Evolutionary conservation across 495 filamentous ascomycete genomes (phyloP).

Genomic region (Neurospora sp.): DNA sequence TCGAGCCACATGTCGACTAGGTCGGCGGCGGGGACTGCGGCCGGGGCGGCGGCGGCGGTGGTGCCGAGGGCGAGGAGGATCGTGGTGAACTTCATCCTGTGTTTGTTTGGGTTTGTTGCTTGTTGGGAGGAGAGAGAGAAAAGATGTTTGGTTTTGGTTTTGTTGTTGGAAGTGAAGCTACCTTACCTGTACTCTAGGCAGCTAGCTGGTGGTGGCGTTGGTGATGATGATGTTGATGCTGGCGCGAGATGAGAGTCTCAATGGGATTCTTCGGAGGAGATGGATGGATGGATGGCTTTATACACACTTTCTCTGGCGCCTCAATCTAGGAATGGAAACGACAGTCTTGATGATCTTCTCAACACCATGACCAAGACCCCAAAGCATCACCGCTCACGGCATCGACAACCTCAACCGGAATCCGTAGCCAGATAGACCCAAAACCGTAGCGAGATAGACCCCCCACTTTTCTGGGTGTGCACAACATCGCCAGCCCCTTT

Average conservation of each 20-base stretch:
- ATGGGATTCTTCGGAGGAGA: too few species aligned
- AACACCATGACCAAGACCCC: neutral
- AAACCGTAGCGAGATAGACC: too few species aligned
- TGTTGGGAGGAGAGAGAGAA: neutral
- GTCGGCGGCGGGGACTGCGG: neutral
- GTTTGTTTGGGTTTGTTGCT: neutral
- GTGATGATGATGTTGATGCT: neutral
- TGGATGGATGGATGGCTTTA: too few species aligned
- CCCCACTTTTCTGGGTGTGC: too few species aligned
- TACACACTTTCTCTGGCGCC: too few species aligned
- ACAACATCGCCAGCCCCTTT: too few species aligned
- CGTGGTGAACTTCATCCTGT: conserved; percentile 13
- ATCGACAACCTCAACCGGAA: neutral
- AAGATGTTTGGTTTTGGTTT: neutral
- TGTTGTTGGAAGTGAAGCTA: neutral
- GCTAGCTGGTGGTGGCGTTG: neutral
- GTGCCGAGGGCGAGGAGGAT: conserved; percentile 1
- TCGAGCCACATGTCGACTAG: conserved; percentile 12
- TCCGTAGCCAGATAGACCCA: too few species aligned
- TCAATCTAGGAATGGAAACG: too few species aligned
- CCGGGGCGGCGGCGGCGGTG: neutral
- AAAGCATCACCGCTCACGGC: neutral
- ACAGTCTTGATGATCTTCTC: too few species aligned
- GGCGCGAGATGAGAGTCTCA: too few species aligned
- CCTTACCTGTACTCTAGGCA: neutral